Conservation (phyloP, 768 basidiomycete species). For the Tremella yokohamensis region DNA sequence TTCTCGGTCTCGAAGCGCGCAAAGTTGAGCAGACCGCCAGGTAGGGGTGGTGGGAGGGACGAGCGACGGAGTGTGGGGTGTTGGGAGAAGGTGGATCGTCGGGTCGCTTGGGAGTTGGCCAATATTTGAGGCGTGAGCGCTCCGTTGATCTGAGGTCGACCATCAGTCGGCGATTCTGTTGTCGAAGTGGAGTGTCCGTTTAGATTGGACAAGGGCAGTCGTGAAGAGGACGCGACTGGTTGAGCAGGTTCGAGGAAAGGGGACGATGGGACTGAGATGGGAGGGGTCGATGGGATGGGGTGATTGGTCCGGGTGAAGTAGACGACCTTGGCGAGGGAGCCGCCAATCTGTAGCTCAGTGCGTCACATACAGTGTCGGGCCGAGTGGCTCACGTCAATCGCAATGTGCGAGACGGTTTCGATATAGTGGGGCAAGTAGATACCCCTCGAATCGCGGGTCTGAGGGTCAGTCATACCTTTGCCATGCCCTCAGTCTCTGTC, state of each 20-base stretch:
- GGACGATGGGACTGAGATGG: slow-evolving; percentile 26
- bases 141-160: slow-evolving; percentile 41
- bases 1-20: slow-evolving; percentile 92
- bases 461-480: slow-evolving; percentile 18
- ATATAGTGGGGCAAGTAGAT: slow-evolving; percentile 98
- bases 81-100: slow-evolving; percentile 3
- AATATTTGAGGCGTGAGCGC: slow-evolving; percentile 44
- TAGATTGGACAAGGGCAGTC: not conserved
- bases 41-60: slow-evolving; percentile 73
- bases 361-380: slow-evolving; percentile 5
- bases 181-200: slow-evolving; percentile 8
- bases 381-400: slow-evolving; percentile 75
- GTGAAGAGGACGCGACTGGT: slow-evolving; percentile 22
- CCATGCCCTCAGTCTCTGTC: too few species aligned
- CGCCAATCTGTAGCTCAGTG: slow-evolving; percentile 71
- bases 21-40: slow-evolving; percentile 95
- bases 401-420: slow-evolving; percentile 94
- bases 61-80: slow-evolving; percentile 67
- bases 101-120: not conserved
- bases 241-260: slow-evolving; percentile 34
- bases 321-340: slow-evolving; percentile 94
- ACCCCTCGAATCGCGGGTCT: slow-evolving; percentile 75
- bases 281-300: slow-evolving; percentile 33
- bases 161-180: slow-evolving; percentile 4
- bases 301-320: slow-evolving; percentile 89